Conservation (phyloP, 2,329 filamentous ascomycete species). For the Paraphoma sp. region DNA sequence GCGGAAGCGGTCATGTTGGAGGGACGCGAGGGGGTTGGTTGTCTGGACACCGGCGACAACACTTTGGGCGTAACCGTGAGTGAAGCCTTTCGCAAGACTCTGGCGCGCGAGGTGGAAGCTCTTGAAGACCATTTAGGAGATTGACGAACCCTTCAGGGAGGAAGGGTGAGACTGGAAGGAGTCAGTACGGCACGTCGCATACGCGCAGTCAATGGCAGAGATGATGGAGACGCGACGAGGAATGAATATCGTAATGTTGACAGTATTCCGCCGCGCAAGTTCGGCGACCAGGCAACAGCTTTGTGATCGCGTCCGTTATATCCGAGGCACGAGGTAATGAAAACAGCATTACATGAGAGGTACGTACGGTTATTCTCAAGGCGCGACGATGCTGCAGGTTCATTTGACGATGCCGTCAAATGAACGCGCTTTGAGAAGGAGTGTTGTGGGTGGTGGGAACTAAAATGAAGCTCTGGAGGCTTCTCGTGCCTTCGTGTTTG, state of each 20-base stretch:
- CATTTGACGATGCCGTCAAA: slow-evolving; percentile 98
- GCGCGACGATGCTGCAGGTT: slow-evolving; percentile 82
- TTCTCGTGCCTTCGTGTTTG: slow-evolving; percentile 15
- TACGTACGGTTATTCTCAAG: slow-evolving; percentile 69
- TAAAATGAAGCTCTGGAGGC: slow-evolving; percentile 18
- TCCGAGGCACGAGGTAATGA: neutral
- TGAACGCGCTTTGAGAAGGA: slow-evolving; percentile 74
- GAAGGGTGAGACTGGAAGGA: slow-evolving; percentile 55
- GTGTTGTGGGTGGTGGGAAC: slow-evolving; percentile 16
- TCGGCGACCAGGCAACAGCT: slow-evolving; percentile 26
- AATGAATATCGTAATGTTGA: neutral
- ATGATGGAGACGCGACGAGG: slow-evolving; percentile 16
- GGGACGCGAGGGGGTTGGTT: slow-evolving; percentile 62
- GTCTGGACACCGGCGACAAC: slow-evolving; percentile 86
- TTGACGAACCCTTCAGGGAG: slow-evolving; percentile 66
- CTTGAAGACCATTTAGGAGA: slow-evolving; percentile 87
- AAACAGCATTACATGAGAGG: neutral
- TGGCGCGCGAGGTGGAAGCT: slow-evolving; percentile 89
- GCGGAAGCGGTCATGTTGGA: slow-evolving; percentile 56
- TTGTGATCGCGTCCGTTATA: slow-evolving; percentile 16
- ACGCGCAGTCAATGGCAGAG: slow-evolving; percentile 19
- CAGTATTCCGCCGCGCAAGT: slow-evolving; percentile 1
- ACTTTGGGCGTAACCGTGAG: slow-evolving; percentile 97
- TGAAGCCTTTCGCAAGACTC: slow-evolving; percentile 95
- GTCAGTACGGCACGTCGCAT: slow-evolving; percentile 21